These are phyloP conservation scores for Phaeophleospora eucalypticola DNA, from an alignment of 2,329 filamentous ascomycete genomes.

Conservation along the genomic window DNA sequence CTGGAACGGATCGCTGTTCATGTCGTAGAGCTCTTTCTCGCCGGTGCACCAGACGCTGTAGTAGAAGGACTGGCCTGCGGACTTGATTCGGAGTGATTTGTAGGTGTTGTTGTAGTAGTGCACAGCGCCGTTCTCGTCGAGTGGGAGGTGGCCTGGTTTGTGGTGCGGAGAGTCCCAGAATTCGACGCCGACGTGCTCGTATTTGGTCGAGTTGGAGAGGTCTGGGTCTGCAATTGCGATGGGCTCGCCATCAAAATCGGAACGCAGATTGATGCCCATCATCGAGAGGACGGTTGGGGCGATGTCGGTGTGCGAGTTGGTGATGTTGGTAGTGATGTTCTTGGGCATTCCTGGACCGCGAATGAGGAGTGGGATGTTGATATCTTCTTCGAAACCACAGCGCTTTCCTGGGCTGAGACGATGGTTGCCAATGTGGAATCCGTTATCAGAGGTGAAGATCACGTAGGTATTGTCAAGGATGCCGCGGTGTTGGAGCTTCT, in stretches of 20 bases:
- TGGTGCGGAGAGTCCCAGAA: constrained; percentile 29
- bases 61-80: constrained; percentile 53
- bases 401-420: constrained; percentile 56
- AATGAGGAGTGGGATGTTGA: constrained; percentile 57
- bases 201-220: constrained; percentile 22
- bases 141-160: neutral
- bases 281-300: constrained; percentile 55
- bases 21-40: constrained; percentile 60
- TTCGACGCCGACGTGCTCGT: constrained; percentile 46
- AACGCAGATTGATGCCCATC: constrained; percentile 36
- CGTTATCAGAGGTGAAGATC: constrained; percentile 53
- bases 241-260: constrained; percentile 55
- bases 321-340: constrained; percentile 41
- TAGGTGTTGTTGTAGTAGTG: constrained; percentile 53
- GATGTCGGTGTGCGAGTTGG: constrained; percentile 62
- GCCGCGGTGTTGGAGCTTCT: constrained; percentile 38
- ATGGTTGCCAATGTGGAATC: constrained; percentile 59
- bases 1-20: constrained; percentile 9
- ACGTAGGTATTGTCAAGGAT: constrained; percentile 51
- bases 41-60: constrained; percentile 65
- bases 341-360: constrained; percentile 54
- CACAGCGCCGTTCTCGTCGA: neutral
- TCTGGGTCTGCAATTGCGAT: constrained; percentile 42
- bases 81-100: constrained; percentile 56
- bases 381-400: constrained; percentile 57